These are phyloP conservation scores for Juglanconis sp. DNA, from an alignment of 2,329 filamentous ascomycete species.

Conservation along the genomic window DNA sequence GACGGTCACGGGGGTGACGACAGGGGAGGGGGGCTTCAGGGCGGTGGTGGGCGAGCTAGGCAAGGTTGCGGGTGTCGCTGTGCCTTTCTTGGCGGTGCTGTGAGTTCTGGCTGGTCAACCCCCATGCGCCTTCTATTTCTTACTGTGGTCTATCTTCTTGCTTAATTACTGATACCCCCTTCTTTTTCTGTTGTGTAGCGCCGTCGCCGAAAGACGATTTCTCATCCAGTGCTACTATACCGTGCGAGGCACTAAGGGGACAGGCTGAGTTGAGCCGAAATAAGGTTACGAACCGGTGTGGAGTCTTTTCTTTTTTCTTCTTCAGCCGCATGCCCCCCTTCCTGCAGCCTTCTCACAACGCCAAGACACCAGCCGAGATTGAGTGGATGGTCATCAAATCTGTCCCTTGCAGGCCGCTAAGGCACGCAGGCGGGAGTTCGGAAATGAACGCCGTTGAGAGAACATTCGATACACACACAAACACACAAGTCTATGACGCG, in stretches of 20 bases:
- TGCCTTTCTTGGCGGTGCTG: constrained; percentile 55
- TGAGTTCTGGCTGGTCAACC: constrained; percentile 41
- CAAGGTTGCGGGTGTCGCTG: constrained; percentile 47
- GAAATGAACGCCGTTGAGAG: no score
- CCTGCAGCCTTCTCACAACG: neutral
- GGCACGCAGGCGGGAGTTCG: no score
- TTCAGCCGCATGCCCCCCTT: no score
- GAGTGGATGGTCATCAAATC: neutral
- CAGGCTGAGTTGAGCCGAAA: neutral
- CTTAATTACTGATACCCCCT: constrained; percentile 27
- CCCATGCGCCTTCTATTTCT: neutral
- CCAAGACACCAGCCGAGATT: neutral
- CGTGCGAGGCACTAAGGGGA: constrained; percentile 29
- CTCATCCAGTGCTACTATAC: constrained; percentile 48
- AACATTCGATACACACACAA: neutral
- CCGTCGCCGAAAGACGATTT: constrained; percentile 52
- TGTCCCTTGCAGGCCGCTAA: neutral
- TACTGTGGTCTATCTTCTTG: constrained; percentile 16
- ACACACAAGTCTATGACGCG: neutral
- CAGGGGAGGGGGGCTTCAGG: constrained; percentile 28
- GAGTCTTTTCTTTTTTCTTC: no score
- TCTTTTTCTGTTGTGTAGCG: constrained; percentile 32
- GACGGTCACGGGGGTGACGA: constrained; percentile 23
- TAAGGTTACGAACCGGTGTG: no score
- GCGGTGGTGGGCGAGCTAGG: constrained; percentile 33